These are phyloP conservation scores for Friedmanniomyces endolithicus DNA, from an alignment of 495 filamentous ascomycete species.

Conservation along the genomic window DNA sequence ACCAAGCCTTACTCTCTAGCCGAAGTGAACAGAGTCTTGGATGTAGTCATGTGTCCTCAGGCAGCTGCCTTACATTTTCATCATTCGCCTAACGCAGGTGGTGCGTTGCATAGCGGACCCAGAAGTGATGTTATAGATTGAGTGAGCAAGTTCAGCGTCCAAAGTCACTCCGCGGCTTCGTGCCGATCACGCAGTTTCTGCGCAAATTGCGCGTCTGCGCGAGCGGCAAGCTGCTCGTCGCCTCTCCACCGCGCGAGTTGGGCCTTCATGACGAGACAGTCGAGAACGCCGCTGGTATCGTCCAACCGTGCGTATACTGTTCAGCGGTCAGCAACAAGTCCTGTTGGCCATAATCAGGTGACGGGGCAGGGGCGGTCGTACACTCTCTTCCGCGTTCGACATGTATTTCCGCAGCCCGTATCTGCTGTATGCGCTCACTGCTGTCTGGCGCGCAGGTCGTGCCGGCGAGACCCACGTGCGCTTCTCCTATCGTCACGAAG, in stretches of 20 bases:
- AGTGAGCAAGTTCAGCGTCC: too few relatives aligned
- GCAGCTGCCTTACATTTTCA: too few relatives aligned
- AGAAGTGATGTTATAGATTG: too few relatives aligned
- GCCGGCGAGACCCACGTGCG: slow-evolving; percentile 71
- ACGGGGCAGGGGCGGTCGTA: not conserved
- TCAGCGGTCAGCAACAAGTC: not conserved
- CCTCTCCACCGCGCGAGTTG: not conserved
- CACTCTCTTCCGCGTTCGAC: slow-evolving; percentile 1
- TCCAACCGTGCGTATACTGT: slow-evolving; percentile 4
- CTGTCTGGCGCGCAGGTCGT: slow-evolving; percentile 24
- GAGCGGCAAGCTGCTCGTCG: slow-evolving; percentile 1
- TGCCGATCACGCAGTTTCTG: not conserved
- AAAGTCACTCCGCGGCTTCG: not conserved
- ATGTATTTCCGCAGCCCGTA: not conserved
- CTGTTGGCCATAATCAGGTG: not conserved
- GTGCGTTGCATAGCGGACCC: too few relatives aligned
- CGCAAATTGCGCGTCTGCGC: slow-evolving; percentile 2
- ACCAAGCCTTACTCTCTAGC: too few relatives aligned
- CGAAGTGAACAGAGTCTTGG: too few relatives aligned
- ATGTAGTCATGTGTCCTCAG: too few relatives aligned
- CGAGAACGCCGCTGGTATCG: not conserved
- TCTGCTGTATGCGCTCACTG: slow-evolving; percentile 16
- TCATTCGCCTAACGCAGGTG: too few relatives aligned
- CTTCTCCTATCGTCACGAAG: slow-evolving; percentile 69
- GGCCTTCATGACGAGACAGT: slow-evolving; percentile 7